Evolutionary conservation across 2,329 filamentous ascomycete species (phyloP).

Genomic region (Huntiella savannae): DNA sequence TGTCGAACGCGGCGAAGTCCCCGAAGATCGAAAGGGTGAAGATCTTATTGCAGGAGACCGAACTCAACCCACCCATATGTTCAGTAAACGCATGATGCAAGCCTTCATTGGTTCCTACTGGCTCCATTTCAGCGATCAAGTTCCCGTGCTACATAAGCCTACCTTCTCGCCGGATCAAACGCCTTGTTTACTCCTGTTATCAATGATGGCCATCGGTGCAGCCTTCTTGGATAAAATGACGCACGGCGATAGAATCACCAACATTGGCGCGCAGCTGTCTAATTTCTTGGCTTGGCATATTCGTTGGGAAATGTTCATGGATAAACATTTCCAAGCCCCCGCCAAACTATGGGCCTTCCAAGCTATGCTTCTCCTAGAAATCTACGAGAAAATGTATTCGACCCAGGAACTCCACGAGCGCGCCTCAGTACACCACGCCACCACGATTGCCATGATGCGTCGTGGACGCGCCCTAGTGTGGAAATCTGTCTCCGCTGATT

Average conservation of each 20-base stretch:
- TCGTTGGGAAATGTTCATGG: constrained; percentile 92
- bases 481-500: constrained; percentile 53
- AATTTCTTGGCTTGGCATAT: constrained; percentile 85
- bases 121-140: constrained; percentile 82
- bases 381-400: constrained; percentile 97
- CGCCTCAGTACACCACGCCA: constrained; percentile 91
- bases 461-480: constrained; percentile 81
- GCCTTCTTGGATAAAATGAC: constrained; percentile 68
- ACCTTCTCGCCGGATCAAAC: constrained; percentile 81
- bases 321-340: constrained; percentile 72
- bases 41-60: constrained; percentile 50
- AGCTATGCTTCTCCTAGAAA: constrained; percentile 66
- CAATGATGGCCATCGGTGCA: constrained; percentile 84
- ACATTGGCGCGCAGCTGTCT: constrained; percentile 62
- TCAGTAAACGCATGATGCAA: constrained; percentile 91
- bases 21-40: constrained; percentile 7
- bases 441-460: constrained; percentile 86
- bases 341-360: constrained; percentile 96
- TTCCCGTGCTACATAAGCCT: constrained; percentile 85
- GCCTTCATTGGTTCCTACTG: constrained; percentile 86
- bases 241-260: constrained; percentile 53
- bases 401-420: constrained; percentile 81
- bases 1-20: constrained; percentile 54
- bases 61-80: constrained; percentile 40
- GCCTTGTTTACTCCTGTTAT: constrained; percentile 64